Evolutionary conservation across 176 grass and related monocot species (phyloP).

Genomic region (Cenchrus fungigraminus): DNA sequence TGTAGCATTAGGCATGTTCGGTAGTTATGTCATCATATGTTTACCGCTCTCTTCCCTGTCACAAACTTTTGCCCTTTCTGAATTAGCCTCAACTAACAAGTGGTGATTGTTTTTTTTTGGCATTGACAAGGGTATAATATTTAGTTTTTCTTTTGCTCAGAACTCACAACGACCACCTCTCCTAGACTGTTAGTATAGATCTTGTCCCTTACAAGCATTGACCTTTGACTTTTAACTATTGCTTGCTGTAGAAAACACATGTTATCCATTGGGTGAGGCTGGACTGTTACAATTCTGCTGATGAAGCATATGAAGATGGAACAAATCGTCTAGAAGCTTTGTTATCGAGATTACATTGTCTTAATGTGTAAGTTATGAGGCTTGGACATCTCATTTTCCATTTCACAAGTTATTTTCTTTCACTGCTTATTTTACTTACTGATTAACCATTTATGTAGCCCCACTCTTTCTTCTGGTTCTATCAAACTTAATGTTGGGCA

Average conservation of each 20-base stretch:
- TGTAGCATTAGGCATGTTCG: not conserved
- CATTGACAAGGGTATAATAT: too few relatives aligned
- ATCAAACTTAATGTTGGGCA: conserved; percentile 65
- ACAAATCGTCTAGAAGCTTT: conserved; percentile 53
- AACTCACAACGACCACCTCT: not conserved
- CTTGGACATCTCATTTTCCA: not conserved
- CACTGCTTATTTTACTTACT: not conserved
- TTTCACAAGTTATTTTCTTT: not conserved
- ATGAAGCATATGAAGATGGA: conserved; percentile 88
- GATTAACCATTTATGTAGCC: conserved; percentile 52
- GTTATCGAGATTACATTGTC: conserved; percentile 78
- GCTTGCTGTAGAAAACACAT: conserved; percentile 73
- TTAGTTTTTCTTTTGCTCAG: not conserved
- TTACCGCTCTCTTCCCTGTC: not conserved
- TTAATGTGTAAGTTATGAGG: conserved; percentile 68
- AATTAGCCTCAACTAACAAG: not conserved
- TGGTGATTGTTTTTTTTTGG: not conserved
- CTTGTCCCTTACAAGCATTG: not conserved
- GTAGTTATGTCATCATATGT: not conserved
- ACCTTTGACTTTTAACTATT: conserved; percentile 5
- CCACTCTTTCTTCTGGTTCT: conserved; percentile 72
- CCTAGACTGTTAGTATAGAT: not conserved
- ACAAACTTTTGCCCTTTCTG: not conserved
- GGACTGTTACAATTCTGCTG: conserved; percentile 59
- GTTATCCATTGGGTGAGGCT: conserved; percentile 86